Evolutionary conservation across 2,329 filamentous ascomycete genomes (phyloP), one percentile per base, ranked within the genome.

Genomic region (Aspergillus piperis): DNA sequence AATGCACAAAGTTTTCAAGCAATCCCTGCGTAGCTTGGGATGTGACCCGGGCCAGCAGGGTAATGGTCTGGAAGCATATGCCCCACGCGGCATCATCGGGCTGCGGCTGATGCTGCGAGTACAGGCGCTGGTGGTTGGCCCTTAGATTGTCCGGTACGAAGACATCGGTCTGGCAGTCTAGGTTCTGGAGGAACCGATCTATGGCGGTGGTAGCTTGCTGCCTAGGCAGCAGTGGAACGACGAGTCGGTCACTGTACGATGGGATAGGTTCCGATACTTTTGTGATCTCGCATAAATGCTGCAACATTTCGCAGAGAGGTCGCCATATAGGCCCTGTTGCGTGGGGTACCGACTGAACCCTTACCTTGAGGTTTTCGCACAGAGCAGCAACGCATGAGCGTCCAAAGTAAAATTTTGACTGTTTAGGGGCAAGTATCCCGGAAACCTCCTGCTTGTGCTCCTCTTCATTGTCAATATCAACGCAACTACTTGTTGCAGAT

Each of bases 11-110:
- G 13, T 54, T 42, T 2, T 51, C 42, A 23, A 50, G 23, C 13
- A 59, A 30, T 5, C 27, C 42, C 17, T 44, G 8, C 27, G 42
- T 30, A 10, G 41, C 13, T 6, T 54, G 27, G 7, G 42, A 41
- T 19, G 48, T 21, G 8, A 51, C 32, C n/a, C 54, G 44, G 13
- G 38, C 57, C 2, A 59, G 17, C 5, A 59, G 13, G 6, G 57
- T 36, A 32, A 59, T 59, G 15, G 41, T 32, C 8, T 59, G 53
- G 30, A 59, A 59, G 42, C 57, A 59, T n/a, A 53, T 59, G 3
- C 50, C 51, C 57, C 57, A 59, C 8, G 42, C 51, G 17, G 48
- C 42, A 32, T 59, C 57, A 27, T 56, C 54, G 2, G 54, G 23
- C 17, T 44, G 54, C 17, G 17, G 32, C 32, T 32, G 54, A 2